Evolutionary conservation across 2,329 filamentous ascomycete species (phyloP), one percentile per base, ranked within the genome.

Genomic region (Rhinocladiella mackenziei): DNA sequence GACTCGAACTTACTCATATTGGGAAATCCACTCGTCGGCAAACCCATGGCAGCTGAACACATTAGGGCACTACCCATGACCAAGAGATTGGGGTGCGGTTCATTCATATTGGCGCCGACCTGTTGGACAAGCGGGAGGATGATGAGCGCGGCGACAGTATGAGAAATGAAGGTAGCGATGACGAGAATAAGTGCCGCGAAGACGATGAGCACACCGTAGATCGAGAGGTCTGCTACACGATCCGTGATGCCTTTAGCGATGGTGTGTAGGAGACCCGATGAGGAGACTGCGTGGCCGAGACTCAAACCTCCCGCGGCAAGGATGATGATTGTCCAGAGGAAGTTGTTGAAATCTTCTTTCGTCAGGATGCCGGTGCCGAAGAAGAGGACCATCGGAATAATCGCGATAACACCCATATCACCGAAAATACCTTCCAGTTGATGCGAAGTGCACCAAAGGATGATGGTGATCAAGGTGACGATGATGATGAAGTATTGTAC

Each of bases 261-360:
- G 0, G 89, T 94, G 62, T 94, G 86, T 22, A 98, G 73, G 8
- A 98, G 75, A 1, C 92, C 92, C 0, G 91, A 97, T 0, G 87
- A 92, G 53, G 89, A 91, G 46, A 98, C 92, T 0, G 91, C 86
- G 65, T 94, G 96, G 44, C 92, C 92, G 0, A 98, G 80, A 1
- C 89, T 89, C 23, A 98, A 71, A 5, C 92, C 92, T 34, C 92
- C 92, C 0, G 92, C 91, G 0, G 92, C 92, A 14, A 98, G 82
- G 60, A 98, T 97, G 67, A 98, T 59, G 66, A 98, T 98, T 14
- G 94, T 98, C 92, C 92, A 98, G 28, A 96, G 84, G 66, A 98
- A 98, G 66, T 98, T 98, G 73, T 98, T 98, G 64, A 98, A 98
- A 68, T 98, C 92, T 67, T 97, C 92, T 68, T 97, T 98, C 36